These are phyloP conservation scores for Fusarium austroafricanum DNA, from an alignment of 2,329 filamentous ascomycete species.

Conservation along the genomic window DNA sequence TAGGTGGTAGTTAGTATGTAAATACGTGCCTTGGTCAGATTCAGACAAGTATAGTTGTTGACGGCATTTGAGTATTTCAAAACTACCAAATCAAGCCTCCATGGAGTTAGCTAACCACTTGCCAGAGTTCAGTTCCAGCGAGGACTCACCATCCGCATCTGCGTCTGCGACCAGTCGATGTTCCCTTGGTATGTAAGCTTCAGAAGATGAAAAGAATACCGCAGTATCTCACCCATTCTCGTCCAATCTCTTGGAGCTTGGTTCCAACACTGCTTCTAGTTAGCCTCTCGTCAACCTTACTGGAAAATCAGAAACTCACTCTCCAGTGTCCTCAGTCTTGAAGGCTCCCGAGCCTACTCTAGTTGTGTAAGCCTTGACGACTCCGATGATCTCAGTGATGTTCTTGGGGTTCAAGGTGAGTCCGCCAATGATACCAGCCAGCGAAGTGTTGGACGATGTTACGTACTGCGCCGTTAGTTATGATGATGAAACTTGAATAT, in stretches of 20 bases:
- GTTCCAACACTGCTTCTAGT: slow-evolving; percentile 49
- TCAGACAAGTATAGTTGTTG: slow-evolving; percentile 74
- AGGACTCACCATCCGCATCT: slow-evolving; percentile 63
- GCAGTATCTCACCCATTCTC: slow-evolving; percentile 51
- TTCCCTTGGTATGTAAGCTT: slow-evolving; percentile 44
- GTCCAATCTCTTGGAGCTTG: slow-evolving; percentile 60
- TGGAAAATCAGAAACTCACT: slow-evolving; percentile 40
- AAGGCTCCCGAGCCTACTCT: slow-evolving; percentile 72
- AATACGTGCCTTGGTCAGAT: slow-evolving; percentile 62
- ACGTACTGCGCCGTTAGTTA: slow-evolving; percentile 52
- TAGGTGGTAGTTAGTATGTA: slow-evolving; percentile 1
- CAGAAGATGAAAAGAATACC: too few relatives aligned
- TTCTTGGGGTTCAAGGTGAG: slow-evolving; percentile 70
- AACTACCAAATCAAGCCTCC: not conserved
- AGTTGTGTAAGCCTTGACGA: slow-evolving; percentile 77
- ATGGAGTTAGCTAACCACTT: not conserved
- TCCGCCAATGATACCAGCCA: slow-evolving; percentile 69
- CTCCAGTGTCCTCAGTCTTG: slow-evolving; percentile 68
- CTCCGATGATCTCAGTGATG: slow-evolving; percentile 70
- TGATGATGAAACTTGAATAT: slow-evolving; percentile 22
- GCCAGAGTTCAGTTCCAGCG: rapidly evolving
- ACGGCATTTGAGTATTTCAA: slow-evolving; percentile 47
- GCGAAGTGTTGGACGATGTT: slow-evolving; percentile 67
- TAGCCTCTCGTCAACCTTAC: not conserved
- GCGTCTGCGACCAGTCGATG: slow-evolving; percentile 68